Conservation (phyloP, 371 early-diverging fungal species). For the Mortierella sp. region DNA sequence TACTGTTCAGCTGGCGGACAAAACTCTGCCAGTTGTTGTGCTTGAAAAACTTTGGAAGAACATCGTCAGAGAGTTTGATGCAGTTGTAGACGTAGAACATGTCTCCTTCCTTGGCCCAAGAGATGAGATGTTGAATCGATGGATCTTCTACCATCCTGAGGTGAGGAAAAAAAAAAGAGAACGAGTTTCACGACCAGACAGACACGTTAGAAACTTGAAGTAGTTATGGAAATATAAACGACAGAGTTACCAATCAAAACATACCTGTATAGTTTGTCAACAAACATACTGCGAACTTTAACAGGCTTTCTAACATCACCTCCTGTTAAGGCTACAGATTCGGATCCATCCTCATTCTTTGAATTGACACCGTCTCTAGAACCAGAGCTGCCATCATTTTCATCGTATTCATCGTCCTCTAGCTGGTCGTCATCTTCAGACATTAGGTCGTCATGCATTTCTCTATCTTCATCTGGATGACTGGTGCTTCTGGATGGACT, state of each 20-base stretch:
- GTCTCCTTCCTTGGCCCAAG: conserved; percentile 67
- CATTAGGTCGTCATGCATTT: conserved; percentile 21
- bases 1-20: conserved; percentile 88
- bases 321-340: conserved; percentile 9
- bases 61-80: conserved; percentile 73
- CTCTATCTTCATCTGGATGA: conserved; percentile 23
- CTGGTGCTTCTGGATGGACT: conserved; percentile 11
- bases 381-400: conserved; percentile 20
- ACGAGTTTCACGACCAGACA: no score
- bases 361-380: conserved; percentile 15
- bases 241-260: background rate
- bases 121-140: conserved; percentile 61
- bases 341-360: conserved; percentile 29
- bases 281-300: conserved; percentile 56
- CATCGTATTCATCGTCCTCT: conserved; percentile 36
- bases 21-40: conserved; percentile 91
- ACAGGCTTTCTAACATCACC: conserved; percentile 22
- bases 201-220: background rate
- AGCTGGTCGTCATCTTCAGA: conserved; percentile 35
- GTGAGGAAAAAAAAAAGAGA: background rate
- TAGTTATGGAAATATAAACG: background rate
- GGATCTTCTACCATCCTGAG: conserved; percentile 63
- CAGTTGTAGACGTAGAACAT: conserved; percentile 83
- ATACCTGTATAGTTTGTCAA: conserved; percentile 56
- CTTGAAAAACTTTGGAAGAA: conserved; percentile 88